Evolutionary conservation across 352 stramenopile genomes (phyloP).

Genomic region (Thraustochytrium sp.): DNA sequence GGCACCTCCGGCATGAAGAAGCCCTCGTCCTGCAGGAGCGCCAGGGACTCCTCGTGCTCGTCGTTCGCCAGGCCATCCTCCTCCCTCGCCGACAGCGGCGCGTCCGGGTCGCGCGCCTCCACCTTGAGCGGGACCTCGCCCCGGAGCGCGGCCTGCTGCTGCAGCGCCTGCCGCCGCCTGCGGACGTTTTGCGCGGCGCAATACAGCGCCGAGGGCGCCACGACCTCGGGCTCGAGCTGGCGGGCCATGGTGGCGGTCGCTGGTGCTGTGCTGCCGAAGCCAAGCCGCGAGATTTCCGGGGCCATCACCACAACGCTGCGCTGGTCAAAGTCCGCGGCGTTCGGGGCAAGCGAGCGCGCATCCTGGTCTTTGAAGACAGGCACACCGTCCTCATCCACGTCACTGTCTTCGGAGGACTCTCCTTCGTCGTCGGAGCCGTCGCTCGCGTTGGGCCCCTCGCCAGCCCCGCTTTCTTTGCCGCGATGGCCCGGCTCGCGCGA

Average conservation of each 20-base stretch:
- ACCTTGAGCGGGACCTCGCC: background rate
- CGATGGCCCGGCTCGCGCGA: background rate
- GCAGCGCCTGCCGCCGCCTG: background rate
- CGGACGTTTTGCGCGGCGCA: background rate
- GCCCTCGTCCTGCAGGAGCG: conserved; percentile 1
- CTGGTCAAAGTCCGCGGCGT: background rate
- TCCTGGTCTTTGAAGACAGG: too few relatives aligned
- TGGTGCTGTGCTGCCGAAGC: background rate
- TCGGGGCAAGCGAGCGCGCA: too few relatives aligned
- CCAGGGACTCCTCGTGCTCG: background rate
- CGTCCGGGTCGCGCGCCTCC: background rate
- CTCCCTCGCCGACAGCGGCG: background rate
- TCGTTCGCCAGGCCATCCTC: background rate
- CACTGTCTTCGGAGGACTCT: background rate
- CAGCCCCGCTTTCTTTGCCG: background rate
- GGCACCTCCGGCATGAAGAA: conserved; percentile 35
- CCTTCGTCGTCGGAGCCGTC: conserved; percentile 5
- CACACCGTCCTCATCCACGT: conserved; percentile 1
- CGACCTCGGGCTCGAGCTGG: background rate
- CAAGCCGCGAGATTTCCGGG: background rate
- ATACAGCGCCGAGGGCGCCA: background rate
- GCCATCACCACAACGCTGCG: background rate
- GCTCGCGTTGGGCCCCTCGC: background rate
- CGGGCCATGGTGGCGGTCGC: background rate
- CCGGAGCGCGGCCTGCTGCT: background rate